A percentile compares a stretch with the other conserved stretches of the same genome.
phyloP scores from a whole-genome alignment of 257 asterid species.

The Scutellaria galericulata region DNA sequence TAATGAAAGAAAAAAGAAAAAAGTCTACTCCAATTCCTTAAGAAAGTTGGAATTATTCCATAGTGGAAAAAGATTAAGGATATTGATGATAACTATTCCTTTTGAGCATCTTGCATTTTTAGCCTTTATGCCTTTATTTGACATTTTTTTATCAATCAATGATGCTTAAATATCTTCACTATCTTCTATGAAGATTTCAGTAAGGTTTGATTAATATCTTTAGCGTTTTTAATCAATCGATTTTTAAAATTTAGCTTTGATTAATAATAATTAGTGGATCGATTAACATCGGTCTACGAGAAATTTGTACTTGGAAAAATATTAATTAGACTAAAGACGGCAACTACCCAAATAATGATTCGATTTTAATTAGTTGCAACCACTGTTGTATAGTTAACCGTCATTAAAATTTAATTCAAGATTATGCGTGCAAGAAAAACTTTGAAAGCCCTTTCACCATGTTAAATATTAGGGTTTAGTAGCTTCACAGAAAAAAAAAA shows the following conservation, averaged over 20 bases:
- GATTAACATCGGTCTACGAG: too few relatives aligned
- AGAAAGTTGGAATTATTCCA: conserved; percentile 32
- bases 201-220: conserved; percentile 26
- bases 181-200: conserved; percentile 44
- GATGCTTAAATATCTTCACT: conserved; percentile 48
- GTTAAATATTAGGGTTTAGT: not conserved
- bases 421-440: conserved; percentile 43
- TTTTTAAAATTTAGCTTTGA: conserved; percentile 32
- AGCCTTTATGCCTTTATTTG: conserved; percentile 34
- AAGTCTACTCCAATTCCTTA: conserved; percentile 28
- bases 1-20: not conserved
- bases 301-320: not conserved
- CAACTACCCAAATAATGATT: conserved; percentile 31
- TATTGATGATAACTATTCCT: conserved; percentile 33
- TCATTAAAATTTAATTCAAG: conserved; percentile 27
- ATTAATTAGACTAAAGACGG: conserved; percentile 12
- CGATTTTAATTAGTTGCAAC: conserved; percentile 37
- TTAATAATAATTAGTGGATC: not conserved
- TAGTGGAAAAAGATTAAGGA: conserved; percentile 36
- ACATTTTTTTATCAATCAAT: conserved; percentile 31
- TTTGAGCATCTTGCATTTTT: conserved; percentile 38
- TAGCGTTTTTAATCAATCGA: conserved; percentile 11
- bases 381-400: conserved; percentile 31
- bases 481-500: not conserved
- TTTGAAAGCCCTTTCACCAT: conserved; percentile 11